Conservation (phyloP, 768 basidiomycete species). For the Boletellus ananas region DNA sequence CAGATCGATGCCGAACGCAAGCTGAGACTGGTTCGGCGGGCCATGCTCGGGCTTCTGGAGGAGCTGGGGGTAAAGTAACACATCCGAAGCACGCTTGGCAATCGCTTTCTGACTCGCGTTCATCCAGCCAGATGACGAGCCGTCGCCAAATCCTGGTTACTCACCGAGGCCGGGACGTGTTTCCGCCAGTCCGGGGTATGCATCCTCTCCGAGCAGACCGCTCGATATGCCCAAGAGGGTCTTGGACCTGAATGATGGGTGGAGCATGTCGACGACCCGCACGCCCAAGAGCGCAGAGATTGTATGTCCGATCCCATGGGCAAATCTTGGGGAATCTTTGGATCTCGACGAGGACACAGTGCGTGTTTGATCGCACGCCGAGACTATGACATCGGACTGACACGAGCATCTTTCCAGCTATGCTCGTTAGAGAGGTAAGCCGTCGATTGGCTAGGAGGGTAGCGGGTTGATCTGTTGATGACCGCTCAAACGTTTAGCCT, state of each 20-base stretch:
- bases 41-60: conserved; percentile 41
- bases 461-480: not conserved
- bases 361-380: conserved; percentile 12
- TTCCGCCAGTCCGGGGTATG: not conserved
- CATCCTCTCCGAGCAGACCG: conserved; percentile 7
- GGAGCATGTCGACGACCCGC: conserved; percentile 41
- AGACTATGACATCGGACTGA: not conserved
- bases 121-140: conserved; percentile 21
- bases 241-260: conserved; percentile 22
- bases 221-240: conserved; percentile 4
- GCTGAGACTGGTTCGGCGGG: conserved; percentile 34
- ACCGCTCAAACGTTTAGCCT: conserved; percentile 25
- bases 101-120: conserved; percentile 2
- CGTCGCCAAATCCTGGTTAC: conserved; percentile 3
- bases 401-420: conserved; percentile 13
- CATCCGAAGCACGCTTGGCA: not conserved
- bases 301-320: conserved; percentile 31
- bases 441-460: not conserved
- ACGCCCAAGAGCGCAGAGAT: conserved; percentile 35
- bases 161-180: conserved; percentile 9
- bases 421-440: conserved; percentile 29
- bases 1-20: conserved; percentile 32
- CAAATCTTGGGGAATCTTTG: conserved; percentile 25
- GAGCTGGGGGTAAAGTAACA: conserved; percentile 36
- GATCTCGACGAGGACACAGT: conserved; percentile 40